Base-by-base conservation (phyloP, 1,139 yeast species). In the Yamadazyma jaroonii region DNA sequence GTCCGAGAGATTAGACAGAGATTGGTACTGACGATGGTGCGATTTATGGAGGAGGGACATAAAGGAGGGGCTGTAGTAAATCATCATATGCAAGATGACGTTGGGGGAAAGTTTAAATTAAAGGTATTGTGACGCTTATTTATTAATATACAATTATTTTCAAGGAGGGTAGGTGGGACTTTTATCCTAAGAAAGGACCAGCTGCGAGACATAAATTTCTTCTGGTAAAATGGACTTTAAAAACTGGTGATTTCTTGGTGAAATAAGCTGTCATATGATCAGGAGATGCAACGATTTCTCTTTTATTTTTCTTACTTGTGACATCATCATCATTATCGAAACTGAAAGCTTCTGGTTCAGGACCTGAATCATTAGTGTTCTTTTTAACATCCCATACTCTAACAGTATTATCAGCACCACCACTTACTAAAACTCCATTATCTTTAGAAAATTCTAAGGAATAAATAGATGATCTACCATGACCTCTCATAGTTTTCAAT, bases 311-410 rank as follows among this genome's bases (percentile, higher is more conserved):
- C 39, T 47, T 44, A 13, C 42, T 32, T 11, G 38, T 32, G 11
- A 38, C 38, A 3, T 38, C 33, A 24, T 55, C 34, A 23, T 45
- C 49, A 30, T 37, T 37, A 25, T 48, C 50, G 20, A 34, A 27
- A 54, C 67, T 61, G 50, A 84, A 79, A 5, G 82, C 77, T 53
- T 87, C 96, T 1, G 96, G 95, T 50, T 80, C 85, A 2, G 90
- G 82, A 4, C 88, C 87, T 2, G 83, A 78, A 50, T 87, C 96
- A 41, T 74, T 73, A 0, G 96, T 87, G 41, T 88, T 88, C 50
- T 82, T 79, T 59, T 86, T 87, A 38, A 88, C 81, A 60, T 94
- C 97, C 98, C 98, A 94, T 2, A 90, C 95, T 50, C 98, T 74
- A 3, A 92, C 95, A 3, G 95, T 82, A 53, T 84, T 81, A 62